A percentile compares a stretch with the other conserved stretches of the same genome.
Evolutionary conservation across 306 rosid species (phyloP).

Genomic region (Dalbergia oliveri): DNA sequence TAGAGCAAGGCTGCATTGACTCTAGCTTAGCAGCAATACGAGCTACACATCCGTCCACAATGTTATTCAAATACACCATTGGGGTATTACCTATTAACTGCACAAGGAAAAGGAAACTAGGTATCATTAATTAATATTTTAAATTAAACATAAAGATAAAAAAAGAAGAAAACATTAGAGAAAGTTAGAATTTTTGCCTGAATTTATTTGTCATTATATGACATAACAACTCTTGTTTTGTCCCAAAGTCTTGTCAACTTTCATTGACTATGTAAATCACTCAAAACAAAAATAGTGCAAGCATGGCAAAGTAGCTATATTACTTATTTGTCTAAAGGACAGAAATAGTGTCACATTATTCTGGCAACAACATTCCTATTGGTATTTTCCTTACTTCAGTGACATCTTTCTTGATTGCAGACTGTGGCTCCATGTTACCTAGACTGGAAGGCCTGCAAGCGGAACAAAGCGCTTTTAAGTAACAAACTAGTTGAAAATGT

Average conservation of each 20-base stretch:
- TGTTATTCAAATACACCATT: slow-evolving; percentile 76
- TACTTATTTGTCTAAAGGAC: background rate
- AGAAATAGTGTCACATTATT: background rate
- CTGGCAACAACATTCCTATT: background rate
- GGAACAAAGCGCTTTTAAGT: background rate
- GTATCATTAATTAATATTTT: too few relatives aligned
- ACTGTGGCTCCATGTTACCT: slow-evolving; percentile 55
- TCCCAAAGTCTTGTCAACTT: too few relatives aligned
- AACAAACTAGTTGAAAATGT: background rate
- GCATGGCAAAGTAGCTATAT: background rate
- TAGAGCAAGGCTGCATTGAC: slow-evolving; percentile 81
- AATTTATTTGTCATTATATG: background rate
- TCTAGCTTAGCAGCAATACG: slow-evolving; percentile 90
- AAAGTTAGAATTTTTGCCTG: too few relatives aligned
- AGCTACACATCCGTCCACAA: slow-evolving; percentile 80
- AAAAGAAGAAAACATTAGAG: background rate
- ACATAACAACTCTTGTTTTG: too few relatives aligned
- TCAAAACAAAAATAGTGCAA: background rate
- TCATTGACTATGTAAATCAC: too few relatives aligned
- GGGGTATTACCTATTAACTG: slow-evolving; percentile 90
- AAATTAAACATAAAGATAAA: too few relatives aligned
- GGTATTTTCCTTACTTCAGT: slow-evolving; percentile 56
- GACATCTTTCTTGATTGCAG: slow-evolving; percentile 65
- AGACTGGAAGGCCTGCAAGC: slow-evolving; percentile 26
- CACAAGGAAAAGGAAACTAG: slow-evolving; percentile 3